Percentiles rank a stretch among this genome's conserved stretches.
These are phyloP conservation scores for Pythium myriotylum DNA, from an alignment of 352 stramenopile species.

Conservation along the genomic window DNA sequence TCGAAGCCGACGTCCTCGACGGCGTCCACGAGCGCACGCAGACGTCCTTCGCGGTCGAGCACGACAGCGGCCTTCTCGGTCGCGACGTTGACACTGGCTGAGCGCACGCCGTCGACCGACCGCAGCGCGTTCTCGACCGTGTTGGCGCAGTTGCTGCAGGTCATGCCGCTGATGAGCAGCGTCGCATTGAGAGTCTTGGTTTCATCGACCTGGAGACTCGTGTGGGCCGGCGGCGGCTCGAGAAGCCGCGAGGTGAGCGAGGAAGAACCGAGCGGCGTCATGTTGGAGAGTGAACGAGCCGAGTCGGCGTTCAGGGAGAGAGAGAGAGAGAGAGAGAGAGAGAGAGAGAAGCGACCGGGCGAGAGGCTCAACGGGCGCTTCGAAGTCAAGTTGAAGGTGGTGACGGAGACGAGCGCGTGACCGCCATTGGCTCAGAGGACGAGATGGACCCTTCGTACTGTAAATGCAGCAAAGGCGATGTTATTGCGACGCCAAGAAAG, in stretches of 20 bases:
- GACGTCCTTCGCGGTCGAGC: slow-evolving; percentile 73
- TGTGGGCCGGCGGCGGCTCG: background rate
- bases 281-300: no score
- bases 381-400: no score
- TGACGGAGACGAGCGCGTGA: no score
- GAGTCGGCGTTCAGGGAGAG: no score
- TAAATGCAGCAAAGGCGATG: no score
- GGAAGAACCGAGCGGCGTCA: background rate
- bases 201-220: background rate
- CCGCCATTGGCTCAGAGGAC: no score
- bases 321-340: no score
- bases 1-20: slow-evolving; percentile 92
- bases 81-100: slow-evolving; percentile 82
- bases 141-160: slow-evolving; percentile 90
- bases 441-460: no score
- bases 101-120: slow-evolving; percentile 73
- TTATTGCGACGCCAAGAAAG: no score
- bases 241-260: background rate
- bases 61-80: slow-evolving; percentile 82
- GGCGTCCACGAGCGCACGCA: slow-evolving; percentile 84
- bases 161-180: slow-evolving; percentile 88
- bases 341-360: no score
- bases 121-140: slow-evolving; percentile 87
- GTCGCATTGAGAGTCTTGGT: slow-evolving; percentile 4
- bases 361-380: no score